A percentile compares a stretch with the other conserved stretches of the same genome.
phyloP scores from a whole-genome alignment of 345 rosid species.

The sweet orange (Citrus sinensis) region DNA sequence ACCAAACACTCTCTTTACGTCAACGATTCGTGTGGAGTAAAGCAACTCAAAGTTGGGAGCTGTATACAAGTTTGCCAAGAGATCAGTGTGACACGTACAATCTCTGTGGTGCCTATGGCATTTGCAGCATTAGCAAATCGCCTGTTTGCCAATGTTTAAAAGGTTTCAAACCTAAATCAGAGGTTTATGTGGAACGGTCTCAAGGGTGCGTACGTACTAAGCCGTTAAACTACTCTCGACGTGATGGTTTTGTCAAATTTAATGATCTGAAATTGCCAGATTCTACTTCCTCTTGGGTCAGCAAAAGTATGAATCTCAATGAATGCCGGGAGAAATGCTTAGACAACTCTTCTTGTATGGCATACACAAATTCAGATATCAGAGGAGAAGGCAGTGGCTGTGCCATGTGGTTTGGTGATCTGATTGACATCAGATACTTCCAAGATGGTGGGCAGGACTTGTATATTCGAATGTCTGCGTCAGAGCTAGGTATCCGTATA shows the following conservation, averaged over 20 bases:
- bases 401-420: no score
- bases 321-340: slow-evolving; percentile 34
- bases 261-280: slow-evolving; percentile 34
- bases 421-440: no score
- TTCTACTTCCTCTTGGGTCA: slow-evolving; percentile 11
- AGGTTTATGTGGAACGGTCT: not conserved
- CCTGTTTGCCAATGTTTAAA: slow-evolving; percentile 13
- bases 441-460: no score
- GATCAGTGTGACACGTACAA: not conserved
- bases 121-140: not conserved
- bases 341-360: slow-evolving; percentile 25
- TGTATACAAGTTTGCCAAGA: slow-evolving; percentile 28
- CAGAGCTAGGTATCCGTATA: no score
- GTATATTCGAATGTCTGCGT: no score
- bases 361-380: no score
- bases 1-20: no score
- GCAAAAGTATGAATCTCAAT: slow-evolving; percentile 4
- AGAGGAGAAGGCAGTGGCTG: no score
- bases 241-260: slow-evolving; percentile 31
- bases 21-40: no score
- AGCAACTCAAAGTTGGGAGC: slow-evolving; percentile 23
- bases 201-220: slow-evolving; percentile 32
- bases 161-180: slow-evolving; percentile 10
- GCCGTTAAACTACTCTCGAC: slow-evolving; percentile 24
- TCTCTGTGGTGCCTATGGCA: slow-evolving; percentile 1